Evolutionary conservation across 257 asterid genomes (phyloP).

Genomic region (Capsicum rhomboideum): DNA sequence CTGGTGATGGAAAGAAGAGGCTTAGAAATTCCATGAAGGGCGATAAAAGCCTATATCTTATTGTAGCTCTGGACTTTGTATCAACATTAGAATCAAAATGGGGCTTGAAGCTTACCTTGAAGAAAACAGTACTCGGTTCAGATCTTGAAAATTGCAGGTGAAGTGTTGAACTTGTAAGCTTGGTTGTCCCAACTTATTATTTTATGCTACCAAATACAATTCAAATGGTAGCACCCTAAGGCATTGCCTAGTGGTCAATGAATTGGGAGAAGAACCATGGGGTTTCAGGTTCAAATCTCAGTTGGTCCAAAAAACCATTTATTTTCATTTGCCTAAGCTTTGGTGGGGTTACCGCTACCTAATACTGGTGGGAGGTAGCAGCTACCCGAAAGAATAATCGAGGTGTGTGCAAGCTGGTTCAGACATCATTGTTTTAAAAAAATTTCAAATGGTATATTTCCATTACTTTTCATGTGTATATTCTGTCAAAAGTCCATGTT

Average conservation of each 20-base stretch:
- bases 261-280: not conserved
- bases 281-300: not conserved
- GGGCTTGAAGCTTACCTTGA: constrained; percentile 65
- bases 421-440: not conserved
- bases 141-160: constrained; percentile 91
- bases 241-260: not conserved
- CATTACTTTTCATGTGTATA: not conserved
- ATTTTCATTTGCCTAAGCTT: not conserved
- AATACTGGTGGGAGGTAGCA: not conserved
- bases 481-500: not conserved
- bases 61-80: constrained; percentile 81
- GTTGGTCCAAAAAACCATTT: no score
- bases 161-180: constrained; percentile 2
- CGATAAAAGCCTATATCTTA: constrained; percentile 35
- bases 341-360: not conserved
- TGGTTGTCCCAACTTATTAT: not conserved
- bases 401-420: not conserved
- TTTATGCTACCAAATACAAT: not conserved
- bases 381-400: not conserved
- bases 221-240: not conserved
- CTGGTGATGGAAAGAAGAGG: constrained; percentile 49
- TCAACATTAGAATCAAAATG: constrained; percentile 85
- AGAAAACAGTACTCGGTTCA: constrained; percentile 61
- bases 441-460: not conserved
- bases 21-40: constrained; percentile 62